A percentile compares a stretch with the other conserved stretches of the same genome.
Evolutionary conservation across 805 yeast species (phyloP).

Genomic region (Metschnikowia proteae): DNA sequence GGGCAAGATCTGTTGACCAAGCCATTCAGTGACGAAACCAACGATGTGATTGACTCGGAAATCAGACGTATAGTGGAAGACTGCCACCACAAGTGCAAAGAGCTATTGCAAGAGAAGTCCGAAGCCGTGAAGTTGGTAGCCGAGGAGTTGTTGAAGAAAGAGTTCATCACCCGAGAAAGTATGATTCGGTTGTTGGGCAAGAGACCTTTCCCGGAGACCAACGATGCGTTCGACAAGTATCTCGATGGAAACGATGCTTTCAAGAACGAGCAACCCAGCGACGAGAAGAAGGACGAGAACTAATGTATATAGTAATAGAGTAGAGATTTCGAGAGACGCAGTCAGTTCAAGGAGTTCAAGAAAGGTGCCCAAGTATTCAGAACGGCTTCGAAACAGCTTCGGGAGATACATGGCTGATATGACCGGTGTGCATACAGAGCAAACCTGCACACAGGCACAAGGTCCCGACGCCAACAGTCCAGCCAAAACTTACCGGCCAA

Average conservation of each 20-base stretch:
- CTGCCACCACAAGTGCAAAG: slow-evolving; percentile 57
- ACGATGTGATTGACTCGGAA: slow-evolving; percentile 62
- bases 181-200: slow-evolving; percentile 86
- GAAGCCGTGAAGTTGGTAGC: slow-evolving; percentile 82
- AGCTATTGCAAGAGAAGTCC: slow-evolving; percentile 61
- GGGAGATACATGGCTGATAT: too few relatives aligned
- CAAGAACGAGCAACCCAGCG: slow-evolving; percentile 29
- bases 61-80: slow-evolving; percentile 63
- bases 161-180: slow-evolving; percentile 89
- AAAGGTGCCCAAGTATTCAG: too few relatives aligned
- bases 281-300: slow-evolving; percentile 25
- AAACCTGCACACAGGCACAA: too few relatives aligned
- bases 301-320: slow-evolving; percentile 2
- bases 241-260: slow-evolving; percentile 46
- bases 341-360: too few relatives aligned
- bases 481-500: too few relatives aligned
- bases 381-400: too few relatives aligned
- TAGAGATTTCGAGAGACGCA: background rate
- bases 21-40: slow-evolving; percentile 72
- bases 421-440: too few relatives aligned
- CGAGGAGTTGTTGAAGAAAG: slow-evolving; percentile 77
- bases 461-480: too few relatives aligned
- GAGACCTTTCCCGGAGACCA: slow-evolving; percentile 86
- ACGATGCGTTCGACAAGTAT: slow-evolving; percentile 86
- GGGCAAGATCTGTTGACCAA: slow-evolving; percentile 53